Evolutionary conservation across 495 filamentous ascomycete genomes (phyloP), one percentile per base, ranked within the genome.

Genomic region (Immersiella caudata): DNA sequence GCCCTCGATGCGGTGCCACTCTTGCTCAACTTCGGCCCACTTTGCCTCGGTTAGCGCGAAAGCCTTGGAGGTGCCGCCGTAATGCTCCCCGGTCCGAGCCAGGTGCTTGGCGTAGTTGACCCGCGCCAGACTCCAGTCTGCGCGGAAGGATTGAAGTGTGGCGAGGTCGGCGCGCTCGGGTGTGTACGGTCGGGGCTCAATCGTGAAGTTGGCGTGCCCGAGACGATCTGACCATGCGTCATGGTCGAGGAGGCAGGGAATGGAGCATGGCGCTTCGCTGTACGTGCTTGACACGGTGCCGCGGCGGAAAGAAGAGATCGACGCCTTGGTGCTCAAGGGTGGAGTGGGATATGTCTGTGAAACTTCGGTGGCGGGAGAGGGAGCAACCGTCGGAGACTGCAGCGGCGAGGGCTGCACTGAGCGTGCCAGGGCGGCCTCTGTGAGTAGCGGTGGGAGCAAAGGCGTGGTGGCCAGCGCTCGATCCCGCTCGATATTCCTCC

Each of bases 131-230:
- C 94, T 88, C 93, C 93, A 96, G 68, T 95, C 88, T 18, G 85
- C 81, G 24, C 91, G 89, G 61, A 97, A 79, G 66, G 85, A 81
- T 18, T 86, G 86, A 67, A 92, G 89, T 11, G 87, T 82, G 9
- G 85, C 81, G 0, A 90, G 68, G 46, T 77, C 77, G 62, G 88
- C 83, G 0, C 70, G 71, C 29, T 89, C 83, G 0, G 92, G 91
- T 12, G 83, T 70, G 71, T 97, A 96, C 0, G 93, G 93, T 72
- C 88, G 88, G 1, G 93, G 93, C 18, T 88, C 80, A 68, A 97
- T 95, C 71, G 86, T 93, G 79, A 94, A 97, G 74, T 97, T 96
- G 54, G 93, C 93, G 74, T 97, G 93, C 16, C 93, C 93, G 3
- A 97, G 86, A 65, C 87, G 88, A 70, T 87, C 85, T 6, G 92